Conservation (phyloP, 352 stramenopile genomes). For the Aphanomyces stellatus region DNA sequence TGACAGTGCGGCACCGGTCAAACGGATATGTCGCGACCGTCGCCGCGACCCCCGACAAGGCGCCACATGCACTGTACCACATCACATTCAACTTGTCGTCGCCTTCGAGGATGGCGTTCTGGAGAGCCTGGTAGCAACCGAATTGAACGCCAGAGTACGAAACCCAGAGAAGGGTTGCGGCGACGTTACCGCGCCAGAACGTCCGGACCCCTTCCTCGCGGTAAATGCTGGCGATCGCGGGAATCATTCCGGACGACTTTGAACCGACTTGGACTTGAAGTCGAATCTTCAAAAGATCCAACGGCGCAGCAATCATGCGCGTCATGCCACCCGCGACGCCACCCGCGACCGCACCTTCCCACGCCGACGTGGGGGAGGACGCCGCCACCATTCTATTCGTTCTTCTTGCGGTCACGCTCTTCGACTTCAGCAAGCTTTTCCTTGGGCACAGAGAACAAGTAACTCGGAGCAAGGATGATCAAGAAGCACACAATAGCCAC, state of each 20-base stretch:
- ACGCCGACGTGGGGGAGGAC: constrained; percentile 23
- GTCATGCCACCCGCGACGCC: constrained; percentile 53
- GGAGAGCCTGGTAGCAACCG: constrained; percentile 47
- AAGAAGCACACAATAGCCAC: constrained; percentile 53
- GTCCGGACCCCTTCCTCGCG: constrained; percentile 66
- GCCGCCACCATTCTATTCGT: constrained; percentile 19
- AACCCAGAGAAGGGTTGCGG: constrained; percentile 67
- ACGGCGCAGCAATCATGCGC: constrained; percentile 57
- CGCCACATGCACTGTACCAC: constrained; percentile 66
- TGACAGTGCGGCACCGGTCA: constrained; percentile 90
- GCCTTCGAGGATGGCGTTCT: constrained; percentile 28
- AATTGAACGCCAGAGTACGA: constrained; percentile 79
- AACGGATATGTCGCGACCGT: constrained; percentile 91
- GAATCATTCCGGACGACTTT: constrained; percentile 36
- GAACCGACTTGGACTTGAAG: constrained; percentile 57
- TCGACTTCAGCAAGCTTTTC: neutral
- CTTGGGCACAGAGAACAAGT: constrained; percentile 37
- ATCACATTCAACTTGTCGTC: neutral
- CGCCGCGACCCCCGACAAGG: constrained; percentile 74
- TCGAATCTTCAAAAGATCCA: constrained; percentile 76
- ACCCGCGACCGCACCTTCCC: constrained; percentile 47
- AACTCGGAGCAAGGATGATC: constrained; percentile 51
- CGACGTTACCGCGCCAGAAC: constrained; percentile 79
- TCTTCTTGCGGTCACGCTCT: constrained; percentile 18
- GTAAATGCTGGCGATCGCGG: constrained; percentile 61